Base-by-base conservation (phyloP, 1,284 basidiomycete genomes). In the Pseudozyma thailandica region DNA sequence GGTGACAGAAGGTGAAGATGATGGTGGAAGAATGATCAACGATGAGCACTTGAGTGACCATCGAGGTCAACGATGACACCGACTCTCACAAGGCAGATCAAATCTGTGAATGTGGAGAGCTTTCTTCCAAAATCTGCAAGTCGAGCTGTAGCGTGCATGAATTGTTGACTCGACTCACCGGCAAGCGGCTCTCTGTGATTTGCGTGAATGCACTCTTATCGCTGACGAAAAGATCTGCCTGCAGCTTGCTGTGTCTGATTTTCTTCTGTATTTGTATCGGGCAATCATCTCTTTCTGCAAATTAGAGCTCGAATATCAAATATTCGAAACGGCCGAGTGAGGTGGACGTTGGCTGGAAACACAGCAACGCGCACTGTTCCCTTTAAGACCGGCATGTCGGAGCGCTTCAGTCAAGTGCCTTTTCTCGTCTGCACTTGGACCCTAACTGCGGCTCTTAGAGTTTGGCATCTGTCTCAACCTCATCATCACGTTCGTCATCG, bases 101-200 rank as follows among this genome's bases (percentile, higher is more conserved):
- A 21, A n/a, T 6, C 41, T 50, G 49, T 50, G 49, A 39, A 50
- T 38, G 21, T 21, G 20, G 20, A 15, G 2, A 31, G 26, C 39
- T 50, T 50, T 57, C 48, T 51, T 51, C 49, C 50, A 41, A 41
- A 50, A 58, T 31, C 48, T 58, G 55, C 55, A 50, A 43, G 35
- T 26, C 35, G 27, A 35, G n/a, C n/a, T n/a, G 9, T 20, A 5
- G 6, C 28, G 13, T 50, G 47, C 39, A 49, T 50, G 41, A 44
- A 31, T 28, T 20, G 45, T 55, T 55, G 53, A 56, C 54, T 56
- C 54, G 54, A 56, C 45, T 20, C 9, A 20, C 39, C 39, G n/a
- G 20, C 45, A 25, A 44, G 42, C 42, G 23, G 50, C 44, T 45
- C n/a, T n/a, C n/a, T 35, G 21, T 47, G 38, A 55, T 55, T 49